Conservation (phyloP, 164 flowering plant species). For the Liquidambar formosana region DNA sequence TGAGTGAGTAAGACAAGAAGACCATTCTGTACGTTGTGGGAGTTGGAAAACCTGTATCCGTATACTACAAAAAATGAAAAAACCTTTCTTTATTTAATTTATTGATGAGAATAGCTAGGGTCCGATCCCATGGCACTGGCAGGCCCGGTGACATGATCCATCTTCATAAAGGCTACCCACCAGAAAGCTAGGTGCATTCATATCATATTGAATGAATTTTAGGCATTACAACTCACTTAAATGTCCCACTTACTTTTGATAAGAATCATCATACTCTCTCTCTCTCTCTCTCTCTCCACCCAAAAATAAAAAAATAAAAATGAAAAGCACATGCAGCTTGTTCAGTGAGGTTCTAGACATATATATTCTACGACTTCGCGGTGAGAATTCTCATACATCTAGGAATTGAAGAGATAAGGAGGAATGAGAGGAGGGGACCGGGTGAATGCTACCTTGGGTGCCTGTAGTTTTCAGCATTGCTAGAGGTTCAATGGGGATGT, state of each 20-base stretch:
- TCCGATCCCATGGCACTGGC: too few relatives aligned
- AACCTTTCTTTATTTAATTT: too few relatives aligned
- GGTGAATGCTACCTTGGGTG: not conserved
- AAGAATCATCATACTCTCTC: not conserved
- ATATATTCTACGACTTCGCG: too few relatives aligned
- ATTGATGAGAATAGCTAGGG: not conserved
- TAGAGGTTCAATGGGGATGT: not conserved
- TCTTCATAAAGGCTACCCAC: constrained; percentile 3
- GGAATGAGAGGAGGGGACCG: too few relatives aligned
- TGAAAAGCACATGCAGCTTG: too few relatives aligned
- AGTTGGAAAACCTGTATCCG: not conserved
- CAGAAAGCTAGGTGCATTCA: constrained; percentile 2
- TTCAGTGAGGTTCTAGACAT: too few relatives aligned
- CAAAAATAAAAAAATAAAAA: too few relatives aligned
- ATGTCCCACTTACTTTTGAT: not conserved
- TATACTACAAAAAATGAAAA: too few relatives aligned
- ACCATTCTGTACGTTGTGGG: constrained; percentile 22
- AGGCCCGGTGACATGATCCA: not conserved
- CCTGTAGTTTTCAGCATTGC: constrained; percentile 3
- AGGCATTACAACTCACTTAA: not conserved
- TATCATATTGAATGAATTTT: constrained; percentile 4
- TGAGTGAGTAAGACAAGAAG: constrained; percentile 25
- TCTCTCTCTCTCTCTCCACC: constrained; percentile 1
- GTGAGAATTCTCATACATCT: not conserved
- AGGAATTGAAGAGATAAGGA: not conserved